phyloP scores from a whole-genome alignment of 2,329 filamentous ascomycete genomes.

The Neonectria coccinea region DNA sequence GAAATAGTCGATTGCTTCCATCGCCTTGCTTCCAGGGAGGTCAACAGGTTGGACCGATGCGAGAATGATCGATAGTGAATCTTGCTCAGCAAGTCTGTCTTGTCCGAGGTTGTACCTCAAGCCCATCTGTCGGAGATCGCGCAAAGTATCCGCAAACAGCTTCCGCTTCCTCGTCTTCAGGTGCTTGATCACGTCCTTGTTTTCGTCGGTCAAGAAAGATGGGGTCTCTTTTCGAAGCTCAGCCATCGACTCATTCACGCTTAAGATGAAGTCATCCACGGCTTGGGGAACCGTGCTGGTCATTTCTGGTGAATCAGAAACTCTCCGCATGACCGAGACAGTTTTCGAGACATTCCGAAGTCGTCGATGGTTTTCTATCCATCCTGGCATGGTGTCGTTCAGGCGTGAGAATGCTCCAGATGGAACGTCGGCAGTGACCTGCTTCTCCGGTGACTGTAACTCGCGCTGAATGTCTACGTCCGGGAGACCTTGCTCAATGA shows the following conservation, averaged over 20 bases:
- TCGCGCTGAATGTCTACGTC: constrained; percentile 55
- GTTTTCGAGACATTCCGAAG: constrained; percentile 79
- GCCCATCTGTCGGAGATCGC: constrained; percentile 87
- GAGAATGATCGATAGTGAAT: constrained; percentile 76
- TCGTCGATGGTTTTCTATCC: constrained; percentile 66
- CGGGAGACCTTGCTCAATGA: constrained; percentile 71
- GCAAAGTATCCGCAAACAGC: constrained; percentile 89
- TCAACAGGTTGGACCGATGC: constrained; percentile 63
- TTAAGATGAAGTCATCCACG: constrained; percentile 75
- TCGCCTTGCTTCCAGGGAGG: constrained; percentile 41
- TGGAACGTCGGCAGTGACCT: constrained; percentile 24
- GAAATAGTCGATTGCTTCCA: constrained; percentile 70
- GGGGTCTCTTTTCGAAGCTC: constrained; percentile 89
- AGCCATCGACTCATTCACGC: constrained; percentile 74
- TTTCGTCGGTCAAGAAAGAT: constrained; percentile 83
- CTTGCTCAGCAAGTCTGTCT: constrained; percentile 78
- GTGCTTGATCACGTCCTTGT: constrained; percentile 85
- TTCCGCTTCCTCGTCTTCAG: constrained; percentile 92
- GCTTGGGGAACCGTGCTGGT: constrained; percentile 68
- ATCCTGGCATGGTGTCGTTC: constrained; percentile 49
- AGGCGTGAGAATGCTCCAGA: constrained; percentile 36
- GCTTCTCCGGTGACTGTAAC: constrained; percentile 11
- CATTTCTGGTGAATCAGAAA: constrained; percentile 65
- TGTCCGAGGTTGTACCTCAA: constrained; percentile 84
- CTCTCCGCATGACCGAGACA: constrained; percentile 77